A percentile compares a stretch with the other conserved stretches of the same genome.
Conservation (phyloP, 129 eudicot genomes). For the carrot (Daucus carota) region DNA sequence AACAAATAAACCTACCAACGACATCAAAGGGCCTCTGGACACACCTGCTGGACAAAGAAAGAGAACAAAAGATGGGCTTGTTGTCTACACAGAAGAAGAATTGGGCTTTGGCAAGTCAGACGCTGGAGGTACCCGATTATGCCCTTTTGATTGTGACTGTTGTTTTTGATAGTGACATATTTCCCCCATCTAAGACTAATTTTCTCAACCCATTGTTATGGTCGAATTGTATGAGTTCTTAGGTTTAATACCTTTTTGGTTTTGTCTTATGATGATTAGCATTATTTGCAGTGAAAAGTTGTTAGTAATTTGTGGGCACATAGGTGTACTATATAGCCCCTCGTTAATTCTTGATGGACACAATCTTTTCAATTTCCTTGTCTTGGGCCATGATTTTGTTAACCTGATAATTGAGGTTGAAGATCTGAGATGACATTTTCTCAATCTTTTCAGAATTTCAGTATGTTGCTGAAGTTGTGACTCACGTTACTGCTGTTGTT, state of each 20-base stretch:
- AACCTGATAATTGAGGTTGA: no score
- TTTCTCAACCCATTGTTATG: background rate
- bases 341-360: background rate
- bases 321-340: background rate
- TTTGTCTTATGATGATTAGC: background rate
- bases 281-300: background rate
- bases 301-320: background rate
- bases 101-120: slow-evolving; percentile 56
- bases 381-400: no score
- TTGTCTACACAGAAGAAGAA: slow-evolving; percentile 68
- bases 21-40: slow-evolving; percentile 6
- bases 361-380: no score
- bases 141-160: slow-evolving; percentile 92
- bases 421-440: no score
- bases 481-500: no score
- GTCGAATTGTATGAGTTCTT: background rate
- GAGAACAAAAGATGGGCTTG: slow-evolving; percentile 66
- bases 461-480: no score
- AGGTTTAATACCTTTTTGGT: background rate
- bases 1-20: slow-evolving; percentile 16
- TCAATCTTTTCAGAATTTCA: no score
- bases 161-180: slow-evolving; percentile 44
- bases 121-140: slow-evolving; percentile 65
- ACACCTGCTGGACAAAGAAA: slow-evolving; percentile 35
- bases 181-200: no score